Percentiles rank a stretch among this genome's conserved stretches.
Evolutionary conservation across 2,329 filamentous ascomycete genomes (phyloP).

Genomic region (Xylaria sp.): DNA sequence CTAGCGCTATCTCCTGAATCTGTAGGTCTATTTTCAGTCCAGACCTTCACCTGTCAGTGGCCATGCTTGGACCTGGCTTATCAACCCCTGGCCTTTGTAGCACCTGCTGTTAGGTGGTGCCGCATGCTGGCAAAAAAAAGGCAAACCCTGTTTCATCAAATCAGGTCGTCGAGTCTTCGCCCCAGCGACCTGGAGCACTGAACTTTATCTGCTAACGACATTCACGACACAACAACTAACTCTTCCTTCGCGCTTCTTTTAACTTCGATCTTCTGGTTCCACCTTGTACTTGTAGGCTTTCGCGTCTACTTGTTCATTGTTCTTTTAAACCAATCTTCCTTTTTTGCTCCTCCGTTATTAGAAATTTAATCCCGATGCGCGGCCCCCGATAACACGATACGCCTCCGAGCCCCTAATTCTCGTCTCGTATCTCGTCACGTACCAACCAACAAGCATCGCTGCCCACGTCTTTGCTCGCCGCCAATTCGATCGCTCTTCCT

Average conservation of each 20-base stretch:
- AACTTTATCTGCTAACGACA: constrained; percentile 12
- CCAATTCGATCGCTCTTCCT: constrained; percentile 17
- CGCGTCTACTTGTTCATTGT: constrained; percentile 25
- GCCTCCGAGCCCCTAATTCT: constrained; percentile 25
- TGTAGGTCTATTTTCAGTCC: constrained; percentile 5
- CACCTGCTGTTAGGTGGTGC: not conserved
- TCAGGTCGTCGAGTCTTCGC: constrained; percentile 17
- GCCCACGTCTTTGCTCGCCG: constrained; percentile 1
- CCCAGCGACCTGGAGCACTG: constrained; percentile 9
- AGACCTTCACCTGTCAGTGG: not conserved
- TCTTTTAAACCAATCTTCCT: constrained; percentile 28
- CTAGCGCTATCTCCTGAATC: constrained; percentile 1
- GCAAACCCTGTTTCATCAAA: constrained; percentile 32
- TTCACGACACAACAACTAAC: not conserved
- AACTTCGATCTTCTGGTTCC: constrained; percentile 17
- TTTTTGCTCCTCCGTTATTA: constrained; percentile 29
- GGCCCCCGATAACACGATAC: constrained; percentile 43
- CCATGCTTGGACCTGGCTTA: not conserved
- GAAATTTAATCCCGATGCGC: constrained; percentile 43
- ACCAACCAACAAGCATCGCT: constrained; percentile 25
- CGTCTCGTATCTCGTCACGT: constrained; percentile 34
- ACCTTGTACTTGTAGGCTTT: constrained; percentile 14
- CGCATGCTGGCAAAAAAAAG: not conserved
- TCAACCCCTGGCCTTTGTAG: not conserved
- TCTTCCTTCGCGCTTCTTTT: constrained; percentile 22